phyloP scores from a whole-genome alignment of 306 rosid species.

The Arachis stenosperma region DNA sequence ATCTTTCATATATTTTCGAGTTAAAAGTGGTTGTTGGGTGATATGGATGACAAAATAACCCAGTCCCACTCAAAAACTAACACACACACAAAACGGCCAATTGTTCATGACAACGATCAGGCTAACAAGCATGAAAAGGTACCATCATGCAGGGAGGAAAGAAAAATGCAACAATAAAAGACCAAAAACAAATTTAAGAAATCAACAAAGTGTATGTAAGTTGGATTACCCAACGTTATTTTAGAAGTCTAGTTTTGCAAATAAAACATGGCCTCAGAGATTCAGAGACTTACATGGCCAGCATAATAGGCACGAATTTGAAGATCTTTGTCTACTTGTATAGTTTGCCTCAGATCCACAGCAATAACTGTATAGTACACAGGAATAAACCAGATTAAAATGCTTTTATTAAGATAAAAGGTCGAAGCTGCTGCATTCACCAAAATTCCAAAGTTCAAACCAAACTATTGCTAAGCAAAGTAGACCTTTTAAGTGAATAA shows the following conservation, averaged over 20 bases:
- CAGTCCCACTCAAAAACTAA: not conserved
- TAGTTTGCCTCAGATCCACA: conserved; percentile 80
- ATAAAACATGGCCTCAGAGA: conserved; percentile 6
- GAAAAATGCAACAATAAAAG: not conserved
- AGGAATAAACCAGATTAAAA: conserved; percentile 36
- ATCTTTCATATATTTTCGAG: not conserved
- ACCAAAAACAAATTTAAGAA: not conserved
- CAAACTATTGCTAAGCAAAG: conserved; percentile 26
- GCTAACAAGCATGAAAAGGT: conserved; percentile 3
- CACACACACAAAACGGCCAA: not conserved
- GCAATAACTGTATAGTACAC: conserved; percentile 71
- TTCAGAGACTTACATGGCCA: conserved; percentile 78
- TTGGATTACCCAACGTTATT: not conserved
- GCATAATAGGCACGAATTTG: conserved; percentile 96
- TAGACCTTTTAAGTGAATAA: not conserved
- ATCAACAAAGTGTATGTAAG: not conserved
- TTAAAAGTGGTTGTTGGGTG: not conserved
- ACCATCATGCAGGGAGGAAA: not conserved
- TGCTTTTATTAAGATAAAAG: conserved; percentile 22
- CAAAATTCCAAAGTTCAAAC: conserved; percentile 7
- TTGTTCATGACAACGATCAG: not conserved
- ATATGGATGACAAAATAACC: not conserved
- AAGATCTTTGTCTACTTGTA: conserved; percentile 84
- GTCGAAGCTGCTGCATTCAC: not conserved
- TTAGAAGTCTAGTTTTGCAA: not conserved